Base-by-base conservation (phyloP, 179 eudicot species). In the Actinidia polygama region DNA sequence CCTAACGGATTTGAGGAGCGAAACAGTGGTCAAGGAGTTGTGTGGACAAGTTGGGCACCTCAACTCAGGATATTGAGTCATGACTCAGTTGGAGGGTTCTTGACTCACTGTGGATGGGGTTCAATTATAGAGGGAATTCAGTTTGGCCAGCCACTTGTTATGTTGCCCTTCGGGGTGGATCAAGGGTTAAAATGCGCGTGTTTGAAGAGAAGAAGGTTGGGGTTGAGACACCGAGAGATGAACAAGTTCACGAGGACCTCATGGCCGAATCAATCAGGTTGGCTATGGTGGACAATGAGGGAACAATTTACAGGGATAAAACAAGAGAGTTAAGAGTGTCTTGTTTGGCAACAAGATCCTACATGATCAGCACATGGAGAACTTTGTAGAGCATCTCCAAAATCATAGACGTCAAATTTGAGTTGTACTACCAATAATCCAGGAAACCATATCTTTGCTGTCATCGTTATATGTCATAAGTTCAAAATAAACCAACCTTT, bases 141-240 rank as follows among this genome's bases (percentile, higher is more conserved):
- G 44, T 23, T 11, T 12, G 80, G 80, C 3, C 57, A 3, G 8
- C 80, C 80, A 11, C 57, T 78, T 10, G 21, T 78, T 4, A 78
- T 62, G 80, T 50, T 78, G 16, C 71, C 80, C n/a, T 23, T 78
- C 53, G 12, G 46, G 19, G 6, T 61, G 21, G 80, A 78, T 5
- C 80, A 78, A 62, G 53, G 80, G 16, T 30, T 80, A n/a, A 7
- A 80, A 68, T 46, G 86, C 90, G 8, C 85, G 86, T 63, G 64
- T 19, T 89, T 76, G 87, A 72, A 58, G 83, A 75, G 40, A 86
- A 83, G 74, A 79, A 83, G 61, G 78, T 84, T 7, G 92, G 90
- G 30, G 51, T 86, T 23, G 87, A 84, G 77, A 82, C 87, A 76
- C 77, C 87, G 0, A 86, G 86, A 75, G 85, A 85, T 10, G 82